Evolutionary conservation across 345 rosid species (phyloP).

Genomic region (Chamaenerion angustifolium): DNA sequence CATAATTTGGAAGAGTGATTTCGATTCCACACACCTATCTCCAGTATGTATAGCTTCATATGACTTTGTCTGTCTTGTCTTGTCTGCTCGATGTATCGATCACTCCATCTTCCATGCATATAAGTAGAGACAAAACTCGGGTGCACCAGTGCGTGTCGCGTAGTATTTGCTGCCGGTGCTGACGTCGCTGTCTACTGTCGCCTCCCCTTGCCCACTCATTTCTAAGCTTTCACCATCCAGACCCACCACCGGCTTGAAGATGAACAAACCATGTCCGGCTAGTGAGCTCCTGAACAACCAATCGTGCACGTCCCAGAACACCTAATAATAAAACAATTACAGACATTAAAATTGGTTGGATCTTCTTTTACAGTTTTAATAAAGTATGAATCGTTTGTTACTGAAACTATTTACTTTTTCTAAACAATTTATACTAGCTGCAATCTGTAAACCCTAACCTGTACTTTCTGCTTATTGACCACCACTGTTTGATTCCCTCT

Average conservation of each 20-base stretch:
- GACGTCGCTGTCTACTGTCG: slow-evolving; percentile 33
- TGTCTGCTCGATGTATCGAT: neutral
- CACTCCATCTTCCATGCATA: slow-evolving; percentile 86
- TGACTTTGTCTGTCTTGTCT: no score
- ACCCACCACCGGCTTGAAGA: slow-evolving; percentile 65
- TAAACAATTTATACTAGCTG: no score
- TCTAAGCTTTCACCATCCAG: slow-evolving; percentile 38
- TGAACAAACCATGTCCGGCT: slow-evolving; percentile 57
- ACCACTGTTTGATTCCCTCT: slow-evolving; percentile 84
- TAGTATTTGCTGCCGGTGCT: slow-evolving; percentile 51
- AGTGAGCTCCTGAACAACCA: slow-evolving; percentile 69
- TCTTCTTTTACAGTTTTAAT: no score
- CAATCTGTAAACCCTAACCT: no score
- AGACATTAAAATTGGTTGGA: no score
- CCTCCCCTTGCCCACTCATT: slow-evolving; percentile 25
- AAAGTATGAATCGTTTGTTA: no score
- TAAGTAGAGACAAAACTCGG: slow-evolving; percentile 72
- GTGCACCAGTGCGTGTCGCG: slow-evolving; percentile 25
- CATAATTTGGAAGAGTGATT: no score
- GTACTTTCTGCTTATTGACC: slow-evolving; percentile 31
- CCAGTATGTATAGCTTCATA: no score
- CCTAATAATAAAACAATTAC: slow-evolving; percentile 9
- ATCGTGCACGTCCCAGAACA: slow-evolving; percentile 88
- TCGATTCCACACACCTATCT: no score
- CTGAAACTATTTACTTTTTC: no score